Conservation (phyloP, 1,139 yeast genomes). For the Magnusiomyces magnusii region DNA sequence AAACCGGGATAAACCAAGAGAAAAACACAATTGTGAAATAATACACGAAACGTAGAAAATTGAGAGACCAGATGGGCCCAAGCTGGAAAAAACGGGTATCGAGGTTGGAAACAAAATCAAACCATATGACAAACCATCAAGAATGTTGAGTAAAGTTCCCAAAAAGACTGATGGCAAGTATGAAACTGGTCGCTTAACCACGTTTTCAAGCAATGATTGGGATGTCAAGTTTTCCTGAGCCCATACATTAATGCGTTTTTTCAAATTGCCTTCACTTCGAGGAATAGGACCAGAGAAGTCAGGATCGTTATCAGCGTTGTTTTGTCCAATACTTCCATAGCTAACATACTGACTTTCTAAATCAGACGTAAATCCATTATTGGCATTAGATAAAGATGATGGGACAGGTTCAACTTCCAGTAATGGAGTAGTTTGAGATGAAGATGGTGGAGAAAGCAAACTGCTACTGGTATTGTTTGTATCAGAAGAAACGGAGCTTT, state of each 20-base stretch:
- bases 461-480: neutral
- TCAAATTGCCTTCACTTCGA: neutral
- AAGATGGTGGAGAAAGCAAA: neutral
- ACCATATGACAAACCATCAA: conserved; percentile 93
- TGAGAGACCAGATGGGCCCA: conserved; percentile 86
- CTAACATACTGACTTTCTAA: neutral
- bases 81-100: conserved; percentile 60
- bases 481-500: neutral
- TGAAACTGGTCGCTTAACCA: conserved; percentile 36
- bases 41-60: conserved; percentile 91
- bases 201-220: conserved; percentile 13
- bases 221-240: conserved; percentile 9
- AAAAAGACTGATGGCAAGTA: conserved; percentile 71
- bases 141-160: conserved; percentile 74
- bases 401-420: neutral
- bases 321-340: neutral
- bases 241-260: conserved; percentile 13
- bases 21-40: conserved; percentile 77
- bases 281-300: neutral
- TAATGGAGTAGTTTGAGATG: neutral
- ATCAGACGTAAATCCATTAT: neutral
- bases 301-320: neutral
- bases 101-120: conserved; percentile 95
- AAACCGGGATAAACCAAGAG: conserved; percentile 87
- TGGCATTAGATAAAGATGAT: neutral